These are phyloP conservation scores for Suillus alpinus DNA, from an alignment of 768 basidiomycete genomes.

Conservation along the genomic window DNA sequence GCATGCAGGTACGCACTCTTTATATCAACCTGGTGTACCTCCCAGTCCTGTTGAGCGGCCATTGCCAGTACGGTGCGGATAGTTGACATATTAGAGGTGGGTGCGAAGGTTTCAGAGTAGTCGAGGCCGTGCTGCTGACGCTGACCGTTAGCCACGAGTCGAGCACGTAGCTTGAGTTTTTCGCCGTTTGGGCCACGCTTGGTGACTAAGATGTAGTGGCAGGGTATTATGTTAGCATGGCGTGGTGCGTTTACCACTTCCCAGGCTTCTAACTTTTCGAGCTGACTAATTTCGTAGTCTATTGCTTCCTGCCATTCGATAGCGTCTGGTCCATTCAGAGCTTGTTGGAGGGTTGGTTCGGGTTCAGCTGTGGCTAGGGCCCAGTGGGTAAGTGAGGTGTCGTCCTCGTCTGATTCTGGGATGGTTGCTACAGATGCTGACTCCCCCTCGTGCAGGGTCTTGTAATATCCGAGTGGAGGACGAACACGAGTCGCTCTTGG, in stretches of 20 bases:
- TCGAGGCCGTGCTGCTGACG: constrained; percentile 10
- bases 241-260: constrained; percentile 21
- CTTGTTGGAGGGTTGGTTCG: not conserved
- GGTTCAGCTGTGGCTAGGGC: not conserved
- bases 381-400: not conserved
- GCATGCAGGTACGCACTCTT: constrained; percentile 16
- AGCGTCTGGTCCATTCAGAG: not conserved
- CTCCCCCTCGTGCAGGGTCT: not conserved
- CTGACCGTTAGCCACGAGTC: not conserved
- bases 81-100: constrained; percentile 6
- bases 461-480: not conserved
- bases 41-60: constrained; percentile 10
- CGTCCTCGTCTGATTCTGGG: not conserved
- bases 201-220: constrained; percentile 3
- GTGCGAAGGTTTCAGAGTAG: constrained; percentile 20
- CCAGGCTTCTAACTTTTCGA: constrained; percentile 26
- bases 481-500: not conserved
- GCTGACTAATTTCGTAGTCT: constrained; percentile 12
- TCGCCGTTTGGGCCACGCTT: constrained; percentile 2
- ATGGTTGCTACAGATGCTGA: not conserved
- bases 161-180: not conserved
- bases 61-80: constrained; percentile 10
- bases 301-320: constrained; percentile 7
- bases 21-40: constrained; percentile 13
- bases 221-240: constrained; percentile 25